These are phyloP conservation scores for Phytophthora niederhauseri DNA, from an alignment of 352 stramenopile species.

Conservation along the genomic window DNA sequence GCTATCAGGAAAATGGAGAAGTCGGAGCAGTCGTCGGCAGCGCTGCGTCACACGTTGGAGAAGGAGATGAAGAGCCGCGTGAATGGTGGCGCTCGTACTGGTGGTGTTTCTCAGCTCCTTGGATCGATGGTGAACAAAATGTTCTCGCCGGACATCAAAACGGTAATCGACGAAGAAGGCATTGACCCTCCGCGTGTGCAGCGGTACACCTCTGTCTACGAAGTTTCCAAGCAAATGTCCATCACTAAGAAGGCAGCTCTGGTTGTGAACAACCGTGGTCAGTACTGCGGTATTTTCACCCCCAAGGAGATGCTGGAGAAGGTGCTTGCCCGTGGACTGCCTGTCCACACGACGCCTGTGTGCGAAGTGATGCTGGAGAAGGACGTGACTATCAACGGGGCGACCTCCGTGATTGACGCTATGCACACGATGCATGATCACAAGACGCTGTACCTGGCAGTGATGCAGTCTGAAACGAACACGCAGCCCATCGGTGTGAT, in stretches of 20 bases:
- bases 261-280: slow-evolving; percentile 92
- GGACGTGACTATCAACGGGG: slow-evolving; percentile 68
- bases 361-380: slow-evolving; percentile 92
- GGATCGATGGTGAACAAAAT: slow-evolving; percentile 90
- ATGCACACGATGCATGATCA: slow-evolving; percentile 92
- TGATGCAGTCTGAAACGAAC: slow-evolving; percentile 75
- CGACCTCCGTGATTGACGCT: slow-evolving; percentile 80
- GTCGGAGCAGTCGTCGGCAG: slow-evolving; percentile 75
- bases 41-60: slow-evolving; percentile 78
- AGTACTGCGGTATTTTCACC: slow-evolving; percentile 97
- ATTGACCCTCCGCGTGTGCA: slow-evolving; percentile 80
- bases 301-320: slow-evolving; percentile 98
- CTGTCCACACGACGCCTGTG: slow-evolving; percentile 93
- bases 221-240: slow-evolving; percentile 95
- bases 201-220: slow-evolving; percentile 91
- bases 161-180: slow-evolving; percentile 81
- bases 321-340: slow-evolving; percentile 93
- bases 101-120: slow-evolving; percentile 68
- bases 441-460: slow-evolving; percentile 85
- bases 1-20: slow-evolving; percentile 98
- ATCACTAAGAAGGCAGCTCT: slow-evolving; percentile 95
- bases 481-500: slow-evolving; percentile 79
- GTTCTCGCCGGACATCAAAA: slow-evolving; percentile 88
- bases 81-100: slow-evolving; percentile 33
- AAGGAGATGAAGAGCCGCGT: slow-evolving; percentile 71